phyloP scores from a whole-genome alignment of 2,329 filamentous ascomycete species.

The Talaromyces sp. region DNA sequence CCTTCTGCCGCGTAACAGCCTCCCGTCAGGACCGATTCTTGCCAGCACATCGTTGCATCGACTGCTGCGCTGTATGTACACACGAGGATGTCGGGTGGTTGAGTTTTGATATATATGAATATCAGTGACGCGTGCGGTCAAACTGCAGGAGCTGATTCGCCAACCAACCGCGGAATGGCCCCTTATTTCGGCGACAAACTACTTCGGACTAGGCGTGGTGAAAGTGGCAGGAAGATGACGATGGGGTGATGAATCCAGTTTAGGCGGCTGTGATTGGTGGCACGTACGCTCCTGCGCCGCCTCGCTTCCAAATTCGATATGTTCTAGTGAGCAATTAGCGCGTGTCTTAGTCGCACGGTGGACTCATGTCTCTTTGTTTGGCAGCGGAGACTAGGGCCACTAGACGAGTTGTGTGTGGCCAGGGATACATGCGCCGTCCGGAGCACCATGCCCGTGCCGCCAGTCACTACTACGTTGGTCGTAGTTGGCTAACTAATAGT shows the following conservation, averaged over 20 bases:
- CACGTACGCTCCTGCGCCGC: conserved; percentile 8
- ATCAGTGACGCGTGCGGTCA: background rate
- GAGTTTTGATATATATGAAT: background rate
- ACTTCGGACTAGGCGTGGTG: background rate
- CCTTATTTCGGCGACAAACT: conserved; percentile 6
- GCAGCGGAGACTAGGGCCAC: conserved; percentile 18
- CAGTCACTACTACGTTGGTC: background rate
- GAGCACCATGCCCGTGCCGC: background rate
- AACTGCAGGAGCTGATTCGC: conserved; percentile 8
- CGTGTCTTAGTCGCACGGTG: conserved; percentile 9
- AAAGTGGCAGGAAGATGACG: conserved; percentile 6
- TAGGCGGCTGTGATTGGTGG: conserved; percentile 6
- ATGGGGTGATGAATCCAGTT: conserved; percentile 2
- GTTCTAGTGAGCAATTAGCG: conserved; percentile 16
- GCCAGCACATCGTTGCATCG: conserved; percentile 29
- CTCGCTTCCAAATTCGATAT: conserved; percentile 15
- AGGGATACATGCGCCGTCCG: background rate
- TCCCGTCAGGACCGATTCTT: conserved; percentile 19
- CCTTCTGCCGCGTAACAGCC: conserved; percentile 21
- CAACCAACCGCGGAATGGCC: conserved; percentile 13
- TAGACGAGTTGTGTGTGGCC: conserved; percentile 9
- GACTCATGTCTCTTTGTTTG: conserved; percentile 17
- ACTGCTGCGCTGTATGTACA: conserved; percentile 10
- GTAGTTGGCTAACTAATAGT: background rate
- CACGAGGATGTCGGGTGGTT: background rate